A percentile compares a stretch with the other conserved stretches of the same genome.
These are phyloP conservation scores for Pochonia chlamydosporia DNA, from an alignment of 2,329 filamentous ascomycete species.

Conservation along the genomic window DNA sequence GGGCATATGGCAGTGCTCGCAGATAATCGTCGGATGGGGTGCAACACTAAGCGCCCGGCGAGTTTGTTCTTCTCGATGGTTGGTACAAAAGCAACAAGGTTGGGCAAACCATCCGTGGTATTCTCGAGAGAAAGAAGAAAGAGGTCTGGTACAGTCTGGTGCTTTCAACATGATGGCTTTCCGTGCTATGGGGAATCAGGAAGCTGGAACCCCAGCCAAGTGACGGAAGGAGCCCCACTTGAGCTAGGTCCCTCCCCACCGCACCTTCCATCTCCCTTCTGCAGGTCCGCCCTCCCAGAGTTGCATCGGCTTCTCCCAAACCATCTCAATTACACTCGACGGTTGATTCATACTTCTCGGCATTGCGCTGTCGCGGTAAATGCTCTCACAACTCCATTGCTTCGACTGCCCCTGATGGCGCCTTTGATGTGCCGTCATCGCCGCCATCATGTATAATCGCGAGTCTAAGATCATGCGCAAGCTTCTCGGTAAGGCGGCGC, in stretches of 20 bases:
- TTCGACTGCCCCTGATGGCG: slow-evolving; percentile 24
- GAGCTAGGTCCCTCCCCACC: background rate
- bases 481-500: slow-evolving; percentile 49
- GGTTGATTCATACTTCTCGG: background rate
- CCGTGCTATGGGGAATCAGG: too few relatives aligned
- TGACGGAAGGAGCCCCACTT: background rate
- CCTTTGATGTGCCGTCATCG: slow-evolving; percentile 19
- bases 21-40: too few relatives aligned
- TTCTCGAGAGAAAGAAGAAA: too few relatives aligned
- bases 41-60: too few relatives aligned
- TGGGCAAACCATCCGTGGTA: too few relatives aligned
- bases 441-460: slow-evolving; percentile 42
- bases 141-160: too few relatives aligned
- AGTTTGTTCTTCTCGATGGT: too few relatives aligned
- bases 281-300: background rate
- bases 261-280: background rate
- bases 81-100: too few relatives aligned
- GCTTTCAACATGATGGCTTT: too few relatives aligned
- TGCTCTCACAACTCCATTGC: background rate
- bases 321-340: background rate
- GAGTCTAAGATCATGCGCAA: slow-evolving; percentile 55
- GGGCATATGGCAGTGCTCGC: too few relatives aligned
- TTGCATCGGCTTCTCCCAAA: background rate
- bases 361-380: background rate
- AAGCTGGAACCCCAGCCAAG: background rate